Conservation (phyloP, 2,329 filamentous ascomycete genomes). For the Cordyceps cicadae region DNA sequence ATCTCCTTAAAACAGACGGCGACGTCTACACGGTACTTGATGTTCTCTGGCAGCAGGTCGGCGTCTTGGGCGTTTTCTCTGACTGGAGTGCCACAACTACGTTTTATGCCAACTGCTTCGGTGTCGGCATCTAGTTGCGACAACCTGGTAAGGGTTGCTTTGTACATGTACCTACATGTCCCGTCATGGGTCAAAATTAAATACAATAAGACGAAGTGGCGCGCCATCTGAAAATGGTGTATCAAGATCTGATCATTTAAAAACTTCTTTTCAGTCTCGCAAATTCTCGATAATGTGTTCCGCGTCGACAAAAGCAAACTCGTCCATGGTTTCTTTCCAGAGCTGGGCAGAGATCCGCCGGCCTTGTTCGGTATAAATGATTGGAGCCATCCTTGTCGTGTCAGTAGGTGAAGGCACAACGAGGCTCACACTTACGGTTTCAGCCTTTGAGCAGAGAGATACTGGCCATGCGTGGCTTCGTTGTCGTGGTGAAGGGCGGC, state of each 20-base stretch:
- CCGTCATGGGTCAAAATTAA: not conserved
- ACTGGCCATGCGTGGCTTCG: conserved; percentile 9
- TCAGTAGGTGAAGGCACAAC: not conserved
- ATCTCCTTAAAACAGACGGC: conserved; percentile 52
- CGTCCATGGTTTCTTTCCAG: conserved; percentile 14
- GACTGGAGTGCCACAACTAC: conserved; percentile 64
- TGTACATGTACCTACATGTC: not conserved
- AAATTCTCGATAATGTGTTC: not conserved
- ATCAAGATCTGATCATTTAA: too few relatives aligned
- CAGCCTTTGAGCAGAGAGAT: conserved; percentile 6
- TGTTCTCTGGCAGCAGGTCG: conserved; percentile 53
- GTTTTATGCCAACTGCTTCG: conserved; percentile 66
- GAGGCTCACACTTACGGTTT: conserved; percentile 3
- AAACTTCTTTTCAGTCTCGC: not conserved
- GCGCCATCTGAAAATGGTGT: too few relatives aligned
- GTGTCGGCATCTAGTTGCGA: conserved; percentile 16
- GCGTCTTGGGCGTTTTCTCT: conserved; percentile 54
- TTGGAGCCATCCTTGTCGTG: conserved; percentile 3
- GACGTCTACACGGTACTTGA: conserved; percentile 60
- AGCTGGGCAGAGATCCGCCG: not conserved
- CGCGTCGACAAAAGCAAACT: conserved; percentile 14
- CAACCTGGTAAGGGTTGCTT: not conserved
- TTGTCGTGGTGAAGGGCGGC: conserved; percentile 2
- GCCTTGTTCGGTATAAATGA: conserved; percentile 14
- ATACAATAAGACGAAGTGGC: not conserved